A percentile compares a stretch with the other conserved stretches of the same genome.
Conservation (phyloP, 192 early-diverging fungal genomes). For the Kickxella alabastrina region DNA sequence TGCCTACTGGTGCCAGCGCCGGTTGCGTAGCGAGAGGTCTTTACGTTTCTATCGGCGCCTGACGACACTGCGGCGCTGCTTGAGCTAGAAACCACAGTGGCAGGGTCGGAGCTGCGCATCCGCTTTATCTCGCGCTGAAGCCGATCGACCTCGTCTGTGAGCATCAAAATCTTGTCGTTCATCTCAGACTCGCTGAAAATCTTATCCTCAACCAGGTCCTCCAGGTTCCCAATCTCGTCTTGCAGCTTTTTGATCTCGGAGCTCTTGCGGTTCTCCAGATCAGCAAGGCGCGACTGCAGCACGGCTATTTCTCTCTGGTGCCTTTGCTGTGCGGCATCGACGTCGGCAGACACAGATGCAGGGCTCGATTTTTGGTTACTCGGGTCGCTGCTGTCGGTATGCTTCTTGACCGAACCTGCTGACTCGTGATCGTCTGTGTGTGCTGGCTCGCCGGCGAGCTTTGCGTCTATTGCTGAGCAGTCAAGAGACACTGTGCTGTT, state of each 20-base stretch:
- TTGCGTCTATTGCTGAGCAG: constrained; percentile 32
- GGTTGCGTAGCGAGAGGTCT: background rate
- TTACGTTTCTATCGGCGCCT: background rate
- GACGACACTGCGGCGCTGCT: background rate
- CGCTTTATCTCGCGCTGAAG: constrained; percentile 27
- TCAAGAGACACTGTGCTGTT: constrained; percentile 52
- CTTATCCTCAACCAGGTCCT: constrained; percentile 69
- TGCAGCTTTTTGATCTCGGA: constrained; percentile 57
- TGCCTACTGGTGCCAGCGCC: too few species aligned
- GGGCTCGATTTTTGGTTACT: constrained; percentile 3
- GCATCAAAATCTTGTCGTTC: constrained; percentile 57
- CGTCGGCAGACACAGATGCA: constrained; percentile 1
- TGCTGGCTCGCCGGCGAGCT: constrained; percentile 23
- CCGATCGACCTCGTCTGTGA: constrained; percentile 53
- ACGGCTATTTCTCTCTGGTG: constrained; percentile 55
- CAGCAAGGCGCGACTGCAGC: constrained; percentile 51
- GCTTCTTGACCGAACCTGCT: background rate
- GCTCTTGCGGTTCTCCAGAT: constrained; percentile 59
- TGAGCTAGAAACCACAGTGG: too few species aligned
- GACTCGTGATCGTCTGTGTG: constrained; percentile 1
- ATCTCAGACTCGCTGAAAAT: constrained; percentile 70
- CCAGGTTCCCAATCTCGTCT: constrained; percentile 63
- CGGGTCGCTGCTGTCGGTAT: constrained; percentile 8
- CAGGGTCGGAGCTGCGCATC: background rate
- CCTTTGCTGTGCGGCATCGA: constrained; percentile 45